phyloP scores from a whole-genome alignment of 768 basidiomycete species.

The Panellus pusillus region DNA sequence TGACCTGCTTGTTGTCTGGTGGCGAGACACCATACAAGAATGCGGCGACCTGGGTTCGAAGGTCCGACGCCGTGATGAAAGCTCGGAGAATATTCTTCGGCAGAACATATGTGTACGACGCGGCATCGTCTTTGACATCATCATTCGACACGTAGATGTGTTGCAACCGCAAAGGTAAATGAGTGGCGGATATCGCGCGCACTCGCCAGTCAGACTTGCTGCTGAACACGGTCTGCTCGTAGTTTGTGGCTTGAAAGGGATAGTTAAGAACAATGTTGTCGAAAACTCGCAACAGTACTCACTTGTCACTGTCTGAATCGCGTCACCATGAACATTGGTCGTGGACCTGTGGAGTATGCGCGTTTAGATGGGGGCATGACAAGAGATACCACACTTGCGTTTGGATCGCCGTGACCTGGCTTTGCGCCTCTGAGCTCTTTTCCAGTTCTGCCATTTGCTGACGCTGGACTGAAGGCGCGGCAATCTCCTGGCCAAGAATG shows the following conservation, averaged over 20 bases:
- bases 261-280: slow-evolving; percentile 8
- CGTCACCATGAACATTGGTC: slow-evolving; percentile 95
- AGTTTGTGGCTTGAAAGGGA: slow-evolving; percentile 72
- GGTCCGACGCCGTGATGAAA: slow-evolving; percentile 90
- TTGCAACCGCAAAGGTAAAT: slow-evolving; percentile 92
- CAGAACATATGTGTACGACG: slow-evolving; percentile 91
- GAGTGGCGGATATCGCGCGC: slow-evolving; percentile 95
- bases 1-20: slow-evolving; percentile 95
- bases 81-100: slow-evolving; percentile 96
- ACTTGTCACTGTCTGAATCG: slow-evolving; percentile 94
- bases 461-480: slow-evolving; percentile 90
- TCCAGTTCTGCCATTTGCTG: slow-evolving; percentile 99
- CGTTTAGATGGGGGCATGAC: slow-evolving; percentile 6
- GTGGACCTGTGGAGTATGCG: slow-evolving; percentile 59
- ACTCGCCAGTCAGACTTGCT: slow-evolving; percentile 99
- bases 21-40: slow-evolving; percentile 93
- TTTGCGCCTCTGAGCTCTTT: slow-evolving; percentile 92
- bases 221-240: slow-evolving; percentile 98
- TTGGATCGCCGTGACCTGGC: slow-evolving; percentile 94
- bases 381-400: slow-evolving; percentile 48
- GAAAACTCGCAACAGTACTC: slow-evolving; percentile 25
- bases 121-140: slow-evolving; percentile 97
- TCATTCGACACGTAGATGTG: slow-evolving; percentile 99
- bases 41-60: slow-evolving; percentile 94
- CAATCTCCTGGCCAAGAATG: slow-evolving; percentile 98